Conservation (phyloP, 1,284 basidiomycete species). For the Xerocomus nothofagi region DNA sequence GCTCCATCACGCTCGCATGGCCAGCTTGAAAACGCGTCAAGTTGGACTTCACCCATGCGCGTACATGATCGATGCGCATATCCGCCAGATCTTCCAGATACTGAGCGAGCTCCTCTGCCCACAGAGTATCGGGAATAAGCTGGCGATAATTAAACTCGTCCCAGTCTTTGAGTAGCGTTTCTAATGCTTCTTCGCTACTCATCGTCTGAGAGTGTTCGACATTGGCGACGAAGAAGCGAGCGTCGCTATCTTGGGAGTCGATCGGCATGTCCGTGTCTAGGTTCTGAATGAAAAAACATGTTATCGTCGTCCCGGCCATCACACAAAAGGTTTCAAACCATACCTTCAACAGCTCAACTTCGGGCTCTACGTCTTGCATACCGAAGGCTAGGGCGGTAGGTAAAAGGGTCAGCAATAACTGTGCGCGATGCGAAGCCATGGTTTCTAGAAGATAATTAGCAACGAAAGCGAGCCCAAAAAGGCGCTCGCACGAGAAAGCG, state of each 20-base stretch:
- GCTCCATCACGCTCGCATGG: conserved; percentile 46
- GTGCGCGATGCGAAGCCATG: conserved; percentile 52
- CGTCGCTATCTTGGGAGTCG: conserved; percentile 34
- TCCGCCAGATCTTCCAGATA: conserved; percentile 43
- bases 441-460: conserved; percentile 43
- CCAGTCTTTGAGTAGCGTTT: conserved; percentile 37
- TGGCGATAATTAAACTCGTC: conserved; percentile 32
- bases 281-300: conserved; percentile 38
- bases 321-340: background rate
- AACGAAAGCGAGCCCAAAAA: background rate
- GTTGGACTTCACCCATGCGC: conserved; percentile 50
- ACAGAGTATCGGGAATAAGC: conserved; percentile 41
- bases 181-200: conserved; percentile 32
- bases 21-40: conserved; percentile 44
- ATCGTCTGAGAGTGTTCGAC: conserved; percentile 19
- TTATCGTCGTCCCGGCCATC: background rate
- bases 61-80: conserved; percentile 45
- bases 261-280: conserved; percentile 47
- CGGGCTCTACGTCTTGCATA: conserved; percentile 43
- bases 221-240: conserved; percentile 40
- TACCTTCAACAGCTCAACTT: conserved; percentile 51
- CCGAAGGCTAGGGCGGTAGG: conserved; percentile 48
- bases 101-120: conserved; percentile 39
- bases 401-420: conserved; percentile 42
- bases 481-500: conserved; percentile 50